Evolutionary conservation across 176 grass and related monocot genomes (phyloP), one percentile per base, ranked within the genome.

Genomic region (Oryza glaberrima): DNA sequence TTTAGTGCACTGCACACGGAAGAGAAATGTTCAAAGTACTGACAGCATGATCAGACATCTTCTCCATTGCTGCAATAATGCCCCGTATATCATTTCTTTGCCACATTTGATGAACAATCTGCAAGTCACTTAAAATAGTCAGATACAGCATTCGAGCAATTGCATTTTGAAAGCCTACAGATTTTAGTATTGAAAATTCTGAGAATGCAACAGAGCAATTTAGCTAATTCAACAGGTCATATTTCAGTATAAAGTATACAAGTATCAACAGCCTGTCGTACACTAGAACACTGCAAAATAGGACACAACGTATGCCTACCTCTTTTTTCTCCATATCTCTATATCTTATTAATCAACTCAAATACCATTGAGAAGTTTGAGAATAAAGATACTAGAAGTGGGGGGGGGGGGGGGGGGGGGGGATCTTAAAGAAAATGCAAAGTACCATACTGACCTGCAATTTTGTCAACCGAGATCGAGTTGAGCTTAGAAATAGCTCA

Each of bases 61-160:
- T 96, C 70, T 92, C 97, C 84, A 99, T 76, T 22, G 90, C 87
- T 66, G 77, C 36, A 30, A 96, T 87, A 79, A 99, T 92, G 80
- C 97, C 94, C 79, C 84, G 92, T 30, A 99, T 65, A 64, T 99
- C 94, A 79, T 94, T 99, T 83, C 90, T 90, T 85, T 82, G 68
- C 97, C 97, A 99, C 89, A 96, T 87, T 88, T 95, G 90, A 88
- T 87, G 88, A 69, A 99, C 90, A 84, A 96, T 88, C 97, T 99
- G 86, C 51, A 80, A 77, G 26, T 81, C 45, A 83, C 6, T 69
- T 30, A 78, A 69, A 70, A 93, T 10, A 40, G 32, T 86, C 63
- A 69, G 73, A 73, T 19, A 82, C 10, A 58, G 22, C 9, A 30
- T 77, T 51, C 48, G 79, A 79, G 80, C 3, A 85, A 51, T 36